Evolutionary conservation across 2,329 filamentous ascomycete genomes (phyloP), one percentile per base, ranked within the genome.

Genomic region (Graphilbum ipis-grandicollis): DNA sequence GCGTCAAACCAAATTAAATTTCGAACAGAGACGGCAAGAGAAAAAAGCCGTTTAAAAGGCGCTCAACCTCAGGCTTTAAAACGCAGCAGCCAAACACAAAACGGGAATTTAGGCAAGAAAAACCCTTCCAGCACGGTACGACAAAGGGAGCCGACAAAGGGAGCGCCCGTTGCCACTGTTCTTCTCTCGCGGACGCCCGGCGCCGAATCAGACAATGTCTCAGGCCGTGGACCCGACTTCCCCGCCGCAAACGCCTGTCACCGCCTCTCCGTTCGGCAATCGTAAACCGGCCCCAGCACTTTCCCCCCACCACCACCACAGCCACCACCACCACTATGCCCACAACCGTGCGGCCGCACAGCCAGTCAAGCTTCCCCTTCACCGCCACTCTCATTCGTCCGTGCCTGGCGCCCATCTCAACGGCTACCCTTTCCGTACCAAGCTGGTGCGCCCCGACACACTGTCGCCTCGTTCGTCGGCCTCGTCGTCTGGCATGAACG

Each of bases 211-310:
- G 26, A 34, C 31, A n/a, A 42, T 42, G 35, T 43, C 44, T 36
- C 41, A 38, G 31, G 38, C 40, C 22, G 39, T 53, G 44, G 53
- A 51, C 33, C 59, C 58, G 28, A 55, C 56, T 19, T 62, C 59
- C 22, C 60, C 60, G 40, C 60, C 59, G 29, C 52, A 58, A 41
- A 60, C 58, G 7, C 59, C 60, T 17, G 56, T 52, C 38, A 52
- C 53, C 25, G 41, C 53, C 33, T 50, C 51, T 9, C 55, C 54
- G 35, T 46, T 46, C 36, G 46, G 50, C 39, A 43, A 48, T 32
- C 51, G 48, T 34, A 50, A 50, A 41, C 46, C 43, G 42, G 47
- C 46, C 34, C 31, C 29, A 17, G 34, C 33, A 14, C 38, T 17
- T 12, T 18, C 28, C 29, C 36, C 26, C 25, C 36, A 18, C 25